Conservation (phyloP, 2,329 filamentous ascomycete genomes). For the Amphichorda felina region DNA sequence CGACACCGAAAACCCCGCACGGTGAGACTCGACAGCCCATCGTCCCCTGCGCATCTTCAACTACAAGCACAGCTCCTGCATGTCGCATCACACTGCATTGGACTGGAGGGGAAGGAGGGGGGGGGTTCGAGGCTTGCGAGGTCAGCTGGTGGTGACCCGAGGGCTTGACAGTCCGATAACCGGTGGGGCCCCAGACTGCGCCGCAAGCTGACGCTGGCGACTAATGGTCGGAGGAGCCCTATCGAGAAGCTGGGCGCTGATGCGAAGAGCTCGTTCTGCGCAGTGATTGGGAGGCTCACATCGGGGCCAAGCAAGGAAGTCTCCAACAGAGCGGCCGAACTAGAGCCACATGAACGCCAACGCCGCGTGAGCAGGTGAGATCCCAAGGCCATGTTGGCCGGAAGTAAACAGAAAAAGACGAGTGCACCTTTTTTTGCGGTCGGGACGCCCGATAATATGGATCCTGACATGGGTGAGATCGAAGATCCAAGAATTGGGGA, state of each 20-base stretch:
- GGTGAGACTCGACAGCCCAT: slow-evolving; percentile 1
- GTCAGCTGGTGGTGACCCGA: background rate
- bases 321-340: background rate
- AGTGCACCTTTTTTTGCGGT: too few relatives aligned
- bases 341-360: too few relatives aligned
- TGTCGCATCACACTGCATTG: slow-evolving; percentile 2
- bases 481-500: background rate
- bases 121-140: background rate
- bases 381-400: too few relatives aligned
- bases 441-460: too few relatives aligned
- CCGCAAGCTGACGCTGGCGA: background rate
- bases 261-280: background rate
- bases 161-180: background rate
- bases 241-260: background rate
- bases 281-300: background rate
- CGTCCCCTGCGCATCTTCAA: background rate
- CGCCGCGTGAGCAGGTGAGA: too few relatives aligned
- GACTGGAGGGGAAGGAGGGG: background rate
- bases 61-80: slow-evolving; percentile 1
- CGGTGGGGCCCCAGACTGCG: slow-evolving; percentile 1
- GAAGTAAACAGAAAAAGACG: slow-evolving; percentile 1
- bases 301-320: background rate
- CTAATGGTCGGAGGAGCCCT: background rate
- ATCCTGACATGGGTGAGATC: background rate
- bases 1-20: slow-evolving; percentile 1